Evolutionary conservation across 1,139 yeast species (phyloP), one percentile per base, ranked within the genome.

Genomic region (Kurtzmaniella natalensis): DNA sequence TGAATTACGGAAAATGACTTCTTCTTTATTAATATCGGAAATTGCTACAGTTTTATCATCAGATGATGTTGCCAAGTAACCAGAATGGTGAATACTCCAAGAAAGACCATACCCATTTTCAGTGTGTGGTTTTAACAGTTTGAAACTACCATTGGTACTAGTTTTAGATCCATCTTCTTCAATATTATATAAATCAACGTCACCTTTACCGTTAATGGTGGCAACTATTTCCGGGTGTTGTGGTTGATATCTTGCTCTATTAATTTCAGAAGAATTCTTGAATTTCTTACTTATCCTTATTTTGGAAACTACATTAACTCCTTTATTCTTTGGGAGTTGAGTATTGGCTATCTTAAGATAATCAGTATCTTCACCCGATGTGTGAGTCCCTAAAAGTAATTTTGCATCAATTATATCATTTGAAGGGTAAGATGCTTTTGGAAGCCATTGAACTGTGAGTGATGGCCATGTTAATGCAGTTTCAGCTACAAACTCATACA

Each of bases 391-490:
- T 27, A 89, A 59, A 16, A 89, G 55, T 37, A 92, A 55, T 32
- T 52, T 57, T 20, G 70, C 54, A 48, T 67, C 61, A 52, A 74
- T 41, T 51, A 72, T 43, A 16, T 44, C 47, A 19, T 42, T 43
- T n/a, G 34, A 40, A 1, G 42, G 35, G 39, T 54, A 57, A 13
- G 18, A 11, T 5, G 14, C 5, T 33, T 72, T 66, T 1, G 88
- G 88, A 13, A 81, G 58, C 87, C 92, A 83, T 57, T 83, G 85
- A 3, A 82, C 70, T 2, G 92, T 81, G 35, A 83, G 61, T 3
- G 89, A 80, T 1, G 94, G 94, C 94, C 94, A 84, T 7, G 81
- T 72, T 32, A 83, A 59, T 2, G 85, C 85, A 0, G 89, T 81
- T 49, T 83, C 92, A 37, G 83, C 78, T 21, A 83, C 85, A 53